Conservation (phyloP, 73 alveolate species). For the Paramecium biaurelia region DNA sequence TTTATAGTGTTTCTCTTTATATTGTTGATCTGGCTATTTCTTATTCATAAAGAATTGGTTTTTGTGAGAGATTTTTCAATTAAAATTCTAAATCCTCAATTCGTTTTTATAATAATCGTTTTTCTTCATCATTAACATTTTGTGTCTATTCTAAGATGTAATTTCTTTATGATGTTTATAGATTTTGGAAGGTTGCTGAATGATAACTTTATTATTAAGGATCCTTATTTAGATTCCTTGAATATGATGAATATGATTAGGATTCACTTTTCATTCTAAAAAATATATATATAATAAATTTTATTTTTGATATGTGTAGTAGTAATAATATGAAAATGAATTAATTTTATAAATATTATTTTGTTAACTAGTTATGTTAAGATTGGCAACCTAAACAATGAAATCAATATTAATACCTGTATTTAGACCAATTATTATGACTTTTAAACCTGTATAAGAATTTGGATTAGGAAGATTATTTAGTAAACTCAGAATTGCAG, state of each 20-base stretch:
- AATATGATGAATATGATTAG: background rate
- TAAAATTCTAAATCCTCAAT: background rate
- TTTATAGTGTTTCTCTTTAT: background rate
- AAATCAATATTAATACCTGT: background rate
- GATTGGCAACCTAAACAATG: background rate
- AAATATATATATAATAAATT: background rate
- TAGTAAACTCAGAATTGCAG: background rate
- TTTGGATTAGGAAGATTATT: background rate
- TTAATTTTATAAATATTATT: background rate
- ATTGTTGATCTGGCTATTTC: background rate
- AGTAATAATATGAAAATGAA: too few species aligned
- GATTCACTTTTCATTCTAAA: background rate
- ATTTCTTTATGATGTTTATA: background rate
- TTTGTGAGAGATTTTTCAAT: background rate
- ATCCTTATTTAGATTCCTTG: background rate
- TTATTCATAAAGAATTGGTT: background rate
- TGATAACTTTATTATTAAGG: background rate
- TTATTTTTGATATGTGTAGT: background rate
- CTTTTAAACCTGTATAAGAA: background rate
- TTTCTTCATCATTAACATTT: conserved; percentile 3
- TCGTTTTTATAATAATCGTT: conserved; percentile 1
- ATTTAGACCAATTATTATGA: background rate
- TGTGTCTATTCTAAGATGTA: background rate
- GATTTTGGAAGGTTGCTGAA: background rate
- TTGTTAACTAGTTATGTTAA: background rate